Evolutionary conservation across 2,329 filamentous ascomycete genomes (phyloP).

Genomic region (Alternaria rosae): DNA sequence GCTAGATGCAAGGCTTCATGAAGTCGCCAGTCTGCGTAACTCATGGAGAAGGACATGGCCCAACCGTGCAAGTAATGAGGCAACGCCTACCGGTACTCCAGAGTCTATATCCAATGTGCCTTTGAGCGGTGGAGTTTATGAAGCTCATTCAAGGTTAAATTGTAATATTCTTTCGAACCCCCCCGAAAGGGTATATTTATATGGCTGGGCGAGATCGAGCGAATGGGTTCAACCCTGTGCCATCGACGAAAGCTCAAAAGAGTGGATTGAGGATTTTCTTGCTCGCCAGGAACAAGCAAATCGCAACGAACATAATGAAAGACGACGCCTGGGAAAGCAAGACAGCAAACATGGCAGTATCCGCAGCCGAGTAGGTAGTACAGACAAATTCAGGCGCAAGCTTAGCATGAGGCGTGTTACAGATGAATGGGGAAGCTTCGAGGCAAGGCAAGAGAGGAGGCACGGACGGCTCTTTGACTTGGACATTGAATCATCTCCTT

Average conservation of each 20-base stretch:
- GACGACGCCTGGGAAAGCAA: neutral
- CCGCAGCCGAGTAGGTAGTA: slow-evolving; percentile 9
- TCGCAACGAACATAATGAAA: neutral
- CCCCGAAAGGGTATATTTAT: neutral
- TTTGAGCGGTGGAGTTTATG: neutral
- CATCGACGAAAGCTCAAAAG: neutral
- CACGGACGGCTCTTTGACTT: neutral
- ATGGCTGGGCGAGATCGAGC: slow-evolving; percentile 6
- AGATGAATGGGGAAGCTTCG: neutral
- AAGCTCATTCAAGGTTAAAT: slow-evolving; percentile 8
- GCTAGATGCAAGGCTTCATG: neutral
- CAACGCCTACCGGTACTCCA: slow-evolving; percentile 4
- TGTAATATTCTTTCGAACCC: neutral
- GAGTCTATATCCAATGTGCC: slow-evolving; percentile 9
- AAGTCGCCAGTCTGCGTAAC: neutral
- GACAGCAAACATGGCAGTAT: neutral
- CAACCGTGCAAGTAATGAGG: neutral
- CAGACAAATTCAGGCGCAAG: slow-evolving; percentile 1
- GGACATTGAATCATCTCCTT: neutral
- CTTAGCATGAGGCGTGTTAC: neutral
- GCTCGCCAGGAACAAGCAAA: slow-evolving; percentile 10
- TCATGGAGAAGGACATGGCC: neutral
- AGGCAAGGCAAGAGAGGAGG: slow-evolving; percentile 1
- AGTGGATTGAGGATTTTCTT: slow-evolving; percentile 20
- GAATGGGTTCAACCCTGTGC: slow-evolving; percentile 12